phyloP scores from a whole-genome alignment of 202 grass and related monocot genomes.

The Hordeum pubiflorum region DNA sequence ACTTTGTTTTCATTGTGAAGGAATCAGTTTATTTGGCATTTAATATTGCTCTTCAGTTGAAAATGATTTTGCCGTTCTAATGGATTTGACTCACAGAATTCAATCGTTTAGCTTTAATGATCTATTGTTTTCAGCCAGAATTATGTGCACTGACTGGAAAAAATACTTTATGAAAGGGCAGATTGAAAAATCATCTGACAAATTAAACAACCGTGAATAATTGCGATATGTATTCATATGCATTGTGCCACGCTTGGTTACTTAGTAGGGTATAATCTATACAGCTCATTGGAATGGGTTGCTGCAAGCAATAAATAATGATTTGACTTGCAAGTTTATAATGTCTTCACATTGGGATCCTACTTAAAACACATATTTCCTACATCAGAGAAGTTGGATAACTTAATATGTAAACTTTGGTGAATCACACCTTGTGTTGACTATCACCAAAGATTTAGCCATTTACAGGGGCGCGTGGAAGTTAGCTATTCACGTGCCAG shows the following conservation, averaged over 20 bases:
- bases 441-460: too few species aligned
- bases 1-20: neutral
- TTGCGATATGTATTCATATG: conserved; percentile 2
- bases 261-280: conserved; percentile 3
- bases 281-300: neutral
- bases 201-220: neutral
- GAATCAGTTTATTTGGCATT: neutral
- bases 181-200: neutral
- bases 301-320: neutral
- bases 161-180: neutral
- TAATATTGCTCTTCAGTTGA: neutral
- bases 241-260: neutral
- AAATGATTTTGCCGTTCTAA: conserved; percentile 11
- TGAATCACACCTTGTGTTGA: neutral
- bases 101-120: neutral
- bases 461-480: too few species aligned
- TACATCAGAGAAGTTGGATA: neutral
- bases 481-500: too few species aligned
- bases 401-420: neutral
- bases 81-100: neutral
- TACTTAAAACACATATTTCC: neutral
- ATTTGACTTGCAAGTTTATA: neutral
- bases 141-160: neutral
- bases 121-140: neutral
- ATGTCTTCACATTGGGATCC: neutral